phyloP scores from a whole-genome alignment of 2,329 filamentous ascomycete species.

The Aspergillus glaucus region DNA sequence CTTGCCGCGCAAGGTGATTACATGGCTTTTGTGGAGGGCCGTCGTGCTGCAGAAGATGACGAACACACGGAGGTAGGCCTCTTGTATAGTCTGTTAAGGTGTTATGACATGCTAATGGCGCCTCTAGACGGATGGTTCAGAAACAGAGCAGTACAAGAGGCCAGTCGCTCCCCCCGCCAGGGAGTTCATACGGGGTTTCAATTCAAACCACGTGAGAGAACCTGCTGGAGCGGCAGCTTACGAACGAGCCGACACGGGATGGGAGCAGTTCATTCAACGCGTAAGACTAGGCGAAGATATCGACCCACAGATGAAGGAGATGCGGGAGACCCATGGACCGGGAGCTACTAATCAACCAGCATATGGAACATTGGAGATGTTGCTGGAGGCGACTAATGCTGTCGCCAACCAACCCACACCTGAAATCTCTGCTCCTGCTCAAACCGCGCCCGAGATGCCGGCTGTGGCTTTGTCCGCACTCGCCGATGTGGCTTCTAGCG shows the following conservation, averaged over 20 bases:
- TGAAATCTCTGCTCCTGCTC: neutral
- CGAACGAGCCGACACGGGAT: slow-evolving; percentile 29
- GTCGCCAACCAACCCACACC: slow-evolving; percentile 3
- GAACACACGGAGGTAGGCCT: slow-evolving; percentile 34
- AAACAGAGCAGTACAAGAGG: slow-evolving; percentile 23
- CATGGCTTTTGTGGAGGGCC: slow-evolving; percentile 34
- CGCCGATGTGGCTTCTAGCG: slow-evolving; percentile 24
- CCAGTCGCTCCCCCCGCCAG: slow-evolving; percentile 16
- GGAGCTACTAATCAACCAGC: slow-evolving; percentile 1
- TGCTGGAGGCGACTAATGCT: slow-evolving; percentile 2
- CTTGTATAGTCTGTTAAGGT: slow-evolving; percentile 11
- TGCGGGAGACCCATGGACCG: slow-evolving; percentile 20
- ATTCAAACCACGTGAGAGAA: slow-evolving; percentile 28
- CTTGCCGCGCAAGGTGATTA: slow-evolving; percentile 35
- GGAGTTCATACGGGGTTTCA: slow-evolving; percentile 28
- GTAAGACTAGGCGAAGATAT: slow-evolving; percentile 33
- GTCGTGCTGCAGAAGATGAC: slow-evolving; percentile 35
- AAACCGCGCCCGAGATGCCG: neutral
- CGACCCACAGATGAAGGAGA: slow-evolving; percentile 34
- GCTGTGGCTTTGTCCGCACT: slow-evolving; percentile 16
- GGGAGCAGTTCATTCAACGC: slow-evolving; percentile 37
- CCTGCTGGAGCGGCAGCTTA: slow-evolving; percentile 29
- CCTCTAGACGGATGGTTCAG: slow-evolving; percentile 24
- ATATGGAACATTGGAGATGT: slow-evolving; percentile 6
- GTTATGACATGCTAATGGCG: slow-evolving; percentile 8